A percentile compares a stretch with the other conserved stretches of the same genome.
Evolutionary conservation across 2,329 filamentous ascomycete genomes (phyloP).

Genomic region (Cytospora piceicola): DNA sequence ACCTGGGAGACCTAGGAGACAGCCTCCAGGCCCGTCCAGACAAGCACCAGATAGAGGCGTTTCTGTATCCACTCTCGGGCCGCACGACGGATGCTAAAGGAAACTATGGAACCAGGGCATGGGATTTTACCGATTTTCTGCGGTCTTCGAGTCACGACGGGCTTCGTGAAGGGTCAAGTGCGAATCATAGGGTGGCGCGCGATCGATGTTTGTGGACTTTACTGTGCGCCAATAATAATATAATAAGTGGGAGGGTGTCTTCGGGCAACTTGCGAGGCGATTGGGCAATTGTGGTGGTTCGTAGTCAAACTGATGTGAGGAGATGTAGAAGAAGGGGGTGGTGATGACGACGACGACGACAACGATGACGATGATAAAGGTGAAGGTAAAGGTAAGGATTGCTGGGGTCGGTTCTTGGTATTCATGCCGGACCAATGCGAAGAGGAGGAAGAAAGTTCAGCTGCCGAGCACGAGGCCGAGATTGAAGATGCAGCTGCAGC

Average conservation of each 20-base stretch:
- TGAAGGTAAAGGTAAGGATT: conserved; percentile 10
- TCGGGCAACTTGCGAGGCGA: conserved; percentile 17
- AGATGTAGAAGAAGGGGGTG: not conserved
- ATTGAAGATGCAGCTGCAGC: not conserved
- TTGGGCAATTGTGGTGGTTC: conserved; percentile 5
- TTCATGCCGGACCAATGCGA: not conserved
- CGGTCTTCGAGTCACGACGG: conserved; percentile 23
- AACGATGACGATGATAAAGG: conserved; percentile 1
- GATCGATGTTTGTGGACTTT: conserved; percentile 13
- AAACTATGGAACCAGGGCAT: not conserved
- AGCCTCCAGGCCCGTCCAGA: conserved; percentile 20
- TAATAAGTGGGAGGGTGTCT: conserved; percentile 4
- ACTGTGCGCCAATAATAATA: conserved; percentile 4
- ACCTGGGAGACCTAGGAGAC: conserved; percentile 11
- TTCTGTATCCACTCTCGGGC: conserved; percentile 24
- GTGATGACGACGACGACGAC: not conserved
- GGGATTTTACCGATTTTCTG: conserved; percentile 14
- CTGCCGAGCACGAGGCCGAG: not conserved
- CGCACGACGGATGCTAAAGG: conserved; percentile 15
- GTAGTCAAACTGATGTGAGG: not conserved
- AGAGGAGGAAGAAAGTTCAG: not conserved
- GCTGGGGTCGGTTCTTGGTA: not conserved
- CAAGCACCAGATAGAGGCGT: conserved; percentile 19
- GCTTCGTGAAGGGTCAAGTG: conserved; percentile 16
- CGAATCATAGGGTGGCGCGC: conserved; percentile 22